A percentile compares a stretch with the other conserved stretches of the same genome.
phyloP scores from a whole-genome alignment of 2,329 filamentous ascomycete genomes.

The Xylaria sp. region DNA sequence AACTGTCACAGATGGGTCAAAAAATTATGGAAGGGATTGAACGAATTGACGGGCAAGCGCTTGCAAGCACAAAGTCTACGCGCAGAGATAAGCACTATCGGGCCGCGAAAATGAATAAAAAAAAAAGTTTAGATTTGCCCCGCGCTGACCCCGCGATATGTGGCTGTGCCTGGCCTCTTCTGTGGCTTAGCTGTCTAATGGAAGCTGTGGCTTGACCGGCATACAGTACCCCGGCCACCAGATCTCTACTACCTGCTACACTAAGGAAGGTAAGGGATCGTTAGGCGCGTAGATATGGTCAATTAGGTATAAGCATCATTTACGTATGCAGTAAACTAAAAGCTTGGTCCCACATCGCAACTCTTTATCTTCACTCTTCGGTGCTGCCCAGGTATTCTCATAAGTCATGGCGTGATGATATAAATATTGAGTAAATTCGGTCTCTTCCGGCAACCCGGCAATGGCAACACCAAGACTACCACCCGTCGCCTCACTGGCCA shows the following conservation, averaged over 20 bases:
- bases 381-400: too few species aligned
- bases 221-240: too few species aligned
- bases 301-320: too few species aligned
- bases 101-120: constrained; percentile 17
- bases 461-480: constrained; percentile 55
- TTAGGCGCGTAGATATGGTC: too few species aligned
- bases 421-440: not conserved
- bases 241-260: too few species aligned
- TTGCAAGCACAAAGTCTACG: not conserved
- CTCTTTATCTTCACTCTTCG: too few species aligned
- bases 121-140: constrained; percentile 36
- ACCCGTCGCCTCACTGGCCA: constrained; percentile 59
- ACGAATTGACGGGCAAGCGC: not conserved
- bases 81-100: not conserved
- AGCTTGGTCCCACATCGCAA: too few species aligned
- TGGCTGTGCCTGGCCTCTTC: constrained; percentile 10
- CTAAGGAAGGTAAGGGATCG: too few species aligned
- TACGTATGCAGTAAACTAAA: too few species aligned
- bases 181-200: constrained; percentile 11
- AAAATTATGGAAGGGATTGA: not conserved
- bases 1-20: not conserved
- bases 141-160: constrained; percentile 36
- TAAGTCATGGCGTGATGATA: too few species aligned
- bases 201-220: too few species aligned
- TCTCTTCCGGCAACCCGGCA: not conserved